Evolutionary conservation across 2,329 filamentous ascomycete genomes (phyloP).

Genomic region (Dendrostoma leiphaemia): DNA sequence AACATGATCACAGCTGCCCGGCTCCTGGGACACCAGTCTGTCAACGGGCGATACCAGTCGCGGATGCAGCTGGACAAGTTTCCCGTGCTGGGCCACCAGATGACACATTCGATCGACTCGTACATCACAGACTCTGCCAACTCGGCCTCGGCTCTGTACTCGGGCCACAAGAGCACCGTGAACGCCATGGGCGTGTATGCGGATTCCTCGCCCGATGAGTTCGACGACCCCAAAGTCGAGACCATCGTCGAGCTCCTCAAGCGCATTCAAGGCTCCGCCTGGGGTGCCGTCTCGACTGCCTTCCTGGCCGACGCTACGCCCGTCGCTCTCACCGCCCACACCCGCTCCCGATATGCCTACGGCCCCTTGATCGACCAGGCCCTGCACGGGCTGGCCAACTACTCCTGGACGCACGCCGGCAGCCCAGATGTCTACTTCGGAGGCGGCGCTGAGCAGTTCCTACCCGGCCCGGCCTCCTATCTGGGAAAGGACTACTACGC

Average conservation of each 20-base stretch:
- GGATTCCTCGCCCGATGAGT: conserved; percentile 69
- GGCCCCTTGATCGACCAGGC: conserved; percentile 73
- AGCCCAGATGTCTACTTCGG: conserved; percentile 82
- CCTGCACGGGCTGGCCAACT: conserved; percentile 74
- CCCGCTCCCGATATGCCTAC: conserved; percentile 66
- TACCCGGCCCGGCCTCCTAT: conserved; percentile 62
- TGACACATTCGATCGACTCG: conserved; percentile 40
- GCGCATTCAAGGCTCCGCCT: conserved; percentile 54
- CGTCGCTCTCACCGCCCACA: conserved; percentile 71
- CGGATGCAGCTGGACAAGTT: conserved; percentile 78
- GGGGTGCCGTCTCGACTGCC: conserved; percentile 75
- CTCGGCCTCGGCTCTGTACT: conserved; percentile 77
- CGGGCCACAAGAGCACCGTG: conserved; percentile 79
- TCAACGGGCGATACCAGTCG: conserved; percentile 82
- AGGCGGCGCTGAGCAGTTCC: conserved; percentile 79
- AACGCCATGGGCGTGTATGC: conserved; percentile 79
- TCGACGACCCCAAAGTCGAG: conserved; percentile 85
- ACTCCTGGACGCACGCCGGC: conserved; percentile 72
- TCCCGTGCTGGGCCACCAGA: conserved; percentile 82
- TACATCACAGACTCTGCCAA: conserved; percentile 89
- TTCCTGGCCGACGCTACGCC: conserved; percentile 81
- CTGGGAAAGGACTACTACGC: conserved; percentile 76
- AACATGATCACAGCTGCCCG: conserved; percentile 81
- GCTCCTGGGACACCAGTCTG: conserved; percentile 74
- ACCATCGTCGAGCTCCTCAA: conserved; percentile 77